phyloP scores from a whole-genome alignment of 2,329 filamentous ascomycete genomes.

The Fusarium sp. region DNA sequence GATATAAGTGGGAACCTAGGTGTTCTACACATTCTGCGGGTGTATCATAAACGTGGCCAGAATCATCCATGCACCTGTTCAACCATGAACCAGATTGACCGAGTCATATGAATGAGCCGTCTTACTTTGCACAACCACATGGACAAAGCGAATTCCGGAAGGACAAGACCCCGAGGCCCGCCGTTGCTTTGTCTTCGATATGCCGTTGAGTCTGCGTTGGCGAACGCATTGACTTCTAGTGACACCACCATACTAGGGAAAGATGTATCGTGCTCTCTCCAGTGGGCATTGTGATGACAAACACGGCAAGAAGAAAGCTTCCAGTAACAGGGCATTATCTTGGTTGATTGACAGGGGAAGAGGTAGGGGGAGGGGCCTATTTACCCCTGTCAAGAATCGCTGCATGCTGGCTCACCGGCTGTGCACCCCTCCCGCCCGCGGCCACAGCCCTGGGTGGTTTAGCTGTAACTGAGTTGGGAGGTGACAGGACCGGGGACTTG shows the following conservation, averaged over 20 bases:
- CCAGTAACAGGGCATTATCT: neutral
- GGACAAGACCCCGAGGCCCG: slow-evolving; percentile 8
- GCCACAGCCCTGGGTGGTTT: slow-evolving; percentile 32
- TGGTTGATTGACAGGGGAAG: slow-evolving; percentile 30
- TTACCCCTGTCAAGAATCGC: slow-evolving; percentile 34
- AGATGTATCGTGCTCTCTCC: slow-evolving; percentile 1
- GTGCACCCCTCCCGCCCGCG: slow-evolving; percentile 27
- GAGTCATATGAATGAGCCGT: slow-evolving; percentile 5
- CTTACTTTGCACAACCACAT: slow-evolving; percentile 14
- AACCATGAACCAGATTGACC: neutral
- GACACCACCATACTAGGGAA: slow-evolving; percentile 8
- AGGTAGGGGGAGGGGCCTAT: slow-evolving; percentile 10
- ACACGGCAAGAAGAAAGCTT: slow-evolving; percentile 9
- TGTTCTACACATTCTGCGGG: neutral
- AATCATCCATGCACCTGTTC: neutral
- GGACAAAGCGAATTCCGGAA: neutral
- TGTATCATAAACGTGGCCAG: slow-evolving; percentile 12
- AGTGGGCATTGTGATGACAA: neutral
- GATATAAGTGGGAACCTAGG: neutral
- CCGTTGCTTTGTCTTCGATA: slow-evolving; percentile 3
- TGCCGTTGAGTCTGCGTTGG: neutral
- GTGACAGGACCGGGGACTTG: slow-evolving; percentile 24
- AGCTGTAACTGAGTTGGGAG: neutral
- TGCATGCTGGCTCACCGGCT: slow-evolving; percentile 42
- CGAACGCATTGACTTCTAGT: neutral